phyloP scores from a whole-genome alignment of 23 red algal species.

The Gracilaria caudata region DNA sequence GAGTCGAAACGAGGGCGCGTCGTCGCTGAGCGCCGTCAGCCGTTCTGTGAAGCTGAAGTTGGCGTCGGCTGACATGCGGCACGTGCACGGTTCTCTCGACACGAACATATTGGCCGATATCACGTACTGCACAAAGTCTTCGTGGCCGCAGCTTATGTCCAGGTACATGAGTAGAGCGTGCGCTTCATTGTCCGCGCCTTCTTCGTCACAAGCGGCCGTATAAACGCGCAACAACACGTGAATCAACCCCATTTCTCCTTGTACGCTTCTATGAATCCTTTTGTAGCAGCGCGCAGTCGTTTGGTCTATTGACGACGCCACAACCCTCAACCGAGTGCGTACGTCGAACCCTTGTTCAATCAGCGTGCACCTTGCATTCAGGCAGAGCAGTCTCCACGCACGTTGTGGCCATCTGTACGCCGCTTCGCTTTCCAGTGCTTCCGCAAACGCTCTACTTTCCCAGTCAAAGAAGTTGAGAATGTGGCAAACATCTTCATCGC shows the following conservation, averaged over 20 bases:
- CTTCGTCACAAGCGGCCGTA: background rate
- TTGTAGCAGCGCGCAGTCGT: background rate
- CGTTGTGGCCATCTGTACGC: background rate
- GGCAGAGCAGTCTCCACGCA: background rate
- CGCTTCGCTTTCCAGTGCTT: background rate
- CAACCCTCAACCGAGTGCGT: background rate
- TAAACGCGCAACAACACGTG: background rate
- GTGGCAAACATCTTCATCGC: background rate
- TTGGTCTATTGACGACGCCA: background rate
- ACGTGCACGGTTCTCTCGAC: background rate
- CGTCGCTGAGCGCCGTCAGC: background rate
- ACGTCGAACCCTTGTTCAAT: background rate
- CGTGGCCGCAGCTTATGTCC: background rate
- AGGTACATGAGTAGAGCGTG: background rate
- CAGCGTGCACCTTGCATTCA: background rate
- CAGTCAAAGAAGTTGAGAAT: background rate
- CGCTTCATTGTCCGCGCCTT: background rate
- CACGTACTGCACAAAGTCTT: background rate
- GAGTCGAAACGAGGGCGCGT: background rate
- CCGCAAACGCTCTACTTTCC: background rate
- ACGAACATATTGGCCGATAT: background rate
- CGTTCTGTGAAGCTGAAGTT: background rate
- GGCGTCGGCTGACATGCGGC: background rate
- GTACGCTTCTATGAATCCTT: background rate
- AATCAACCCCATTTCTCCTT: background rate